A percentile compares a stretch with the other conserved stretches of the same genome.
Conservation (phyloP, 192 early-diverging fungal species). For the Piromyces sp. region DNA sequence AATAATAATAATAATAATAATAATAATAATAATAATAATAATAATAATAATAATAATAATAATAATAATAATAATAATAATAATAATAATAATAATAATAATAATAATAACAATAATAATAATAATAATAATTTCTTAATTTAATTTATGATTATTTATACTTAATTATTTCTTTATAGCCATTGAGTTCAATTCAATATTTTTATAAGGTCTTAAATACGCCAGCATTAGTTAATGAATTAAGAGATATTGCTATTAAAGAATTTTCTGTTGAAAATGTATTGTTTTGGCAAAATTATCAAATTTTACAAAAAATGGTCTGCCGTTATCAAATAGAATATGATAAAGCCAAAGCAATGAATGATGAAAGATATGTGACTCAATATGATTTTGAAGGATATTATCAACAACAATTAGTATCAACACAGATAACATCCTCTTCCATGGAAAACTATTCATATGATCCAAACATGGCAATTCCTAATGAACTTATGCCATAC, state of each 20-base stretch:
- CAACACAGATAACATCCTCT: not conserved
- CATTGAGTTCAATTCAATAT: not conserved
- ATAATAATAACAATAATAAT: too few species aligned
- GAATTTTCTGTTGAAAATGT: not conserved
- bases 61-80: too few species aligned
- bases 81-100: too few species aligned
- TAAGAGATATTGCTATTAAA: not conserved
- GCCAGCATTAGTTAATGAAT: not conserved
- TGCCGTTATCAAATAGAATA: not conserved
- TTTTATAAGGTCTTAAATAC: not conserved
- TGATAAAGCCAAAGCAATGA: not conserved
- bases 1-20: too few species aligned
- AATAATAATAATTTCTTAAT: not conserved
- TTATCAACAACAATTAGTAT: not conserved
- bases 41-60: too few species aligned
- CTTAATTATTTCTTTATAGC: not conserved
- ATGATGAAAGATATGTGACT: not conserved
- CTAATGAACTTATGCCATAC: not conserved
- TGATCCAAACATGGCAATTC: not conserved
- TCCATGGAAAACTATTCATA: not conserved
- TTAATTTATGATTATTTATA: not conserved
- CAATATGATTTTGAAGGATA: not conserved
- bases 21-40: too few species aligned
- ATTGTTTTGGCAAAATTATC: not conserved
- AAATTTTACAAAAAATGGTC: not conserved